A percentile compares a stretch with the other conserved stretches of the same genome.
phyloP scores from a whole-genome alignment of 495 filamentous ascomycete genomes.

The Emericellopsis terricola region DNA sequence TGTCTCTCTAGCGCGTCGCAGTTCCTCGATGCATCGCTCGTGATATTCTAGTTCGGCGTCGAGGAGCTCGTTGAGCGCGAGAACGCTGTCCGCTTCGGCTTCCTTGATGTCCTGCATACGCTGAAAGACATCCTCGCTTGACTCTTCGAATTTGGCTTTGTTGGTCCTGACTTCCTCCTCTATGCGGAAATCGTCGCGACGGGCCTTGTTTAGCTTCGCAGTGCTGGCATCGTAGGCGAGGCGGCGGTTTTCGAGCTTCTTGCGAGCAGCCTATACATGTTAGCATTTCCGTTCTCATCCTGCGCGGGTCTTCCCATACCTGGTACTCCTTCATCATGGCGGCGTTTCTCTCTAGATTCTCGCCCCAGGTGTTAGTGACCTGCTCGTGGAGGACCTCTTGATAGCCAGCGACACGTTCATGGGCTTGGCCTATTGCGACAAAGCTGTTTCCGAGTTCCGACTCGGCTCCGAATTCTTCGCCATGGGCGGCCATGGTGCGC shows the following conservation, averaged over 20 bases:
- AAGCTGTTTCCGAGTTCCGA: slow-evolving; percentile 89
- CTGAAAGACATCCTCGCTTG: slow-evolving; percentile 78
- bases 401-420: slow-evolving; percentile 72
- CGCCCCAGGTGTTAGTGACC: slow-evolving; percentile 77
- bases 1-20: slow-evolving; percentile 28
- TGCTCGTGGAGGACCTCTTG: slow-evolving; percentile 74
- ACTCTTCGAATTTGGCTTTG: slow-evolving; percentile 93
- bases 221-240: slow-evolving; percentile 84
- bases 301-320: slow-evolving; percentile 23
- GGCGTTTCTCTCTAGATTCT: slow-evolving; percentile 73
- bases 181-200: slow-evolving; percentile 80
- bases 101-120: slow-evolving; percentile 97
- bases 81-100: slow-evolving; percentile 67
- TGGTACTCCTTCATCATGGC: slow-evolving; percentile 98
- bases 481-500: slow-evolving; percentile 74
- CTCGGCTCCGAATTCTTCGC: slow-evolving; percentile 82
- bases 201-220: slow-evolving; percentile 83
- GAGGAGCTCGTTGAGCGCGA: slow-evolving; percentile 63
- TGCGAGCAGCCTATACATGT: slow-evolving; percentile 49
- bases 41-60: slow-evolving; percentile 87
- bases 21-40: slow-evolving; percentile 67
- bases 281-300: slow-evolving; percentile 2
- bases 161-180: slow-evolving; percentile 86
- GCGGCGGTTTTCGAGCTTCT: slow-evolving; percentile 85
- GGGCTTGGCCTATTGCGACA: slow-evolving; percentile 61